Percentiles rank a stretch among this genome's conserved stretches.
phyloP scores from a whole-genome alignment of 2,329 filamentous ascomycete genomes.

The Colletotrichum nymphaeae region DNA sequence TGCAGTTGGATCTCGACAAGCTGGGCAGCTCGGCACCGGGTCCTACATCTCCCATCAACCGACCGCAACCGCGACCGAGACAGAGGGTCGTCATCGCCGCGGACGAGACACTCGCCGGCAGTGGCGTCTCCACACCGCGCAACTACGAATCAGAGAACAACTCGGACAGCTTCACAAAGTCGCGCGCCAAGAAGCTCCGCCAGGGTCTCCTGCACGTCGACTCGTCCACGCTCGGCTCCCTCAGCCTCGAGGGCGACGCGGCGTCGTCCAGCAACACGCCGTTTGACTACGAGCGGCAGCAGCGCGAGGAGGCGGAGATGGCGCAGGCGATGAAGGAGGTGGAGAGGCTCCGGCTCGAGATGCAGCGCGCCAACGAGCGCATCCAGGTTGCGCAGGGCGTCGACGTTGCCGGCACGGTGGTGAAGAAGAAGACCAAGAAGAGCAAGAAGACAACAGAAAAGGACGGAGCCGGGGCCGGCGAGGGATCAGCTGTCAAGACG shows the following conservation, averaged over 20 bases:
- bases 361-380: conserved; percentile 84
- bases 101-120: conserved; percentile 77
- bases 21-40: conserved; percentile 45
- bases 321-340: conserved; percentile 88
- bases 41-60: conserved; percentile 44
- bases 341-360: conserved; percentile 85
- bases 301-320: conserved; percentile 89
- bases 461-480: conserved; percentile 34
- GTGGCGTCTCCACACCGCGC: conserved; percentile 60
- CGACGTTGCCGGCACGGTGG: conserved; percentile 71
- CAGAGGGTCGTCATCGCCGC: conserved; percentile 75
- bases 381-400: conserved; percentile 79
- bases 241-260: conserved; percentile 72
- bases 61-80: conserved; percentile 55
- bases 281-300: conserved; percentile 73
- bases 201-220: conserved; percentile 83
- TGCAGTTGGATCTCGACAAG: conserved; percentile 84
- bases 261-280: conserved; percentile 44
- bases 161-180: conserved; percentile 60
- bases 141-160: conserved; percentile 67
- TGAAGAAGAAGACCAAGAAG: conserved; percentile 77
- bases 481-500: conserved; percentile 49
- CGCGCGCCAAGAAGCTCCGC: conserved; percentile 63
- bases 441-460: conserved; percentile 54
- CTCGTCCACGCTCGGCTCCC: conserved; percentile 80